phyloP scores from a whole-genome alignment of 352 stramenopile species.

The Globisporangium emineosum region DNA sequence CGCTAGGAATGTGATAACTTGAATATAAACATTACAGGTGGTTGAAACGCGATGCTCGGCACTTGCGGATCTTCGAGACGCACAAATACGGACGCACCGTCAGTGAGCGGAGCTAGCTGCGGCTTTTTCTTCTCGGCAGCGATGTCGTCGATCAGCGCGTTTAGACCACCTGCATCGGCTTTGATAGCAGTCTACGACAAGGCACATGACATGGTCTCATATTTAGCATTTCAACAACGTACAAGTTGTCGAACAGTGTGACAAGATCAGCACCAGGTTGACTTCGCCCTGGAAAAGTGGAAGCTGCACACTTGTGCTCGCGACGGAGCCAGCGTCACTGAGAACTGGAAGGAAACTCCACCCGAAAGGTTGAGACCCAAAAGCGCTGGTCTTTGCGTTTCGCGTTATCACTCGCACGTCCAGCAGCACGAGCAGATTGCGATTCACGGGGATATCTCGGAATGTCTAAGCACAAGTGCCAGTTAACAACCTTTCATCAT shows the following conservation, averaged over 20 bases:
- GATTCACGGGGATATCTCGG: slow-evolving; percentile 28
- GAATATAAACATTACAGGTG: slow-evolving; percentile 34
- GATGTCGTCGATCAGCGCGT: slow-evolving; percentile 36
- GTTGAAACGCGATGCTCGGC: slow-evolving; percentile 24
- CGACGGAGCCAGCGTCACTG: slow-evolving; percentile 29
- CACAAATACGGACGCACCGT: slow-evolving; percentile 54
- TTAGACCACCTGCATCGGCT: slow-evolving; percentile 18
- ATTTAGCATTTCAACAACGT: not conserved
- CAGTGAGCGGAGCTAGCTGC: slow-evolving; percentile 26
- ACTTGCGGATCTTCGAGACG: slow-evolving; percentile 65
- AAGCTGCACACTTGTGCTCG: slow-evolving; percentile 41
- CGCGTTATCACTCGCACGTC: slow-evolving; percentile 50
- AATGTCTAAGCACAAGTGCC: slow-evolving; percentile 36
- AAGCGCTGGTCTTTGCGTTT: slow-evolving; percentile 41
- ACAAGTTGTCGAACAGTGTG: not conserved
- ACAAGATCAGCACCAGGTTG: slow-evolving; percentile 49
- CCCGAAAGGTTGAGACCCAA: slow-evolving; percentile 42
- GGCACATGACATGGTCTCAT: not conserved
- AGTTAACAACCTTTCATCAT: not conserved
- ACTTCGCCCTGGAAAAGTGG: slow-evolving; percentile 62
- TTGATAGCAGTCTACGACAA: slow-evolving; percentile 36
- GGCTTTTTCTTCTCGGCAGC: slow-evolving; percentile 45
- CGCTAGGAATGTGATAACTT: not conserved
- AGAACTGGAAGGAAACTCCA: slow-evolving; percentile 71
- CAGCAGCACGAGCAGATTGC: slow-evolving; percentile 40